Conservation (phyloP, 495 filamentous ascomycete genomes). For the Endocarpon pusillum region DNA sequence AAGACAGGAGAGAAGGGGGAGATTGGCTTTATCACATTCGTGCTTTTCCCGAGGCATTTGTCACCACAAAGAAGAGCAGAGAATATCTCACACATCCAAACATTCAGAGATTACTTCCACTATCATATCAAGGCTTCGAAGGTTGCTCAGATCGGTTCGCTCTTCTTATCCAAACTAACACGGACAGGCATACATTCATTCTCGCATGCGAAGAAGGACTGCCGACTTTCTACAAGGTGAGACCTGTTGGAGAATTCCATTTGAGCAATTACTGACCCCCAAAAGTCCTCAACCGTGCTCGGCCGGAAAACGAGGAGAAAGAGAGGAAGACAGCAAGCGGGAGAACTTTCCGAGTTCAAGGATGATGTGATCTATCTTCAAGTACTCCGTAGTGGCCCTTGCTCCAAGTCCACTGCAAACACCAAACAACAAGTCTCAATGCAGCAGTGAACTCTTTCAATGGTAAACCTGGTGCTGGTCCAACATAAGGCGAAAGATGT, state of each 20-base stretch:
- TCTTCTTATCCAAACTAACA: too few species aligned
- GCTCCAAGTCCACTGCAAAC: too few species aligned
- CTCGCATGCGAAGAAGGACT: constrained; percentile 87
- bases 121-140: constrained; percentile 99
- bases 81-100: constrained; percentile 97
- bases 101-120: constrained; percentile 99
- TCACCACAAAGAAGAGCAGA: constrained; percentile 78
- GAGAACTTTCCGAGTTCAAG: constrained; percentile 73
- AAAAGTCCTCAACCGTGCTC: constrained; percentile 70
- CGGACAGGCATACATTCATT: constrained; percentile 82
- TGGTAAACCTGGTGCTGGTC: constrained; percentile 7
- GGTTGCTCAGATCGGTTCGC: constrained; percentile 23
- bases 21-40: constrained; percentile 95
- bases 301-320: constrained; percentile 90
- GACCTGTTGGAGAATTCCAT: constrained; percentile 6
- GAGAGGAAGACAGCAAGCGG: constrained; percentile 97
- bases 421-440: too few species aligned
- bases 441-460: too few species aligned
- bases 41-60: constrained; percentile 89
- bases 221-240: constrained; percentile 94
- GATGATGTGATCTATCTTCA: too few species aligned
- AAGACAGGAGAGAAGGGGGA: constrained; percentile 51
- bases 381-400: too few species aligned
- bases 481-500: too few species aligned
- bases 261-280: constrained; percentile 13